Evolutionary conservation across 345 rosid genomes (phyloP), one percentile per base, ranked within the genome.

Genomic region (Diplotaxis tenuifolia): DNA sequence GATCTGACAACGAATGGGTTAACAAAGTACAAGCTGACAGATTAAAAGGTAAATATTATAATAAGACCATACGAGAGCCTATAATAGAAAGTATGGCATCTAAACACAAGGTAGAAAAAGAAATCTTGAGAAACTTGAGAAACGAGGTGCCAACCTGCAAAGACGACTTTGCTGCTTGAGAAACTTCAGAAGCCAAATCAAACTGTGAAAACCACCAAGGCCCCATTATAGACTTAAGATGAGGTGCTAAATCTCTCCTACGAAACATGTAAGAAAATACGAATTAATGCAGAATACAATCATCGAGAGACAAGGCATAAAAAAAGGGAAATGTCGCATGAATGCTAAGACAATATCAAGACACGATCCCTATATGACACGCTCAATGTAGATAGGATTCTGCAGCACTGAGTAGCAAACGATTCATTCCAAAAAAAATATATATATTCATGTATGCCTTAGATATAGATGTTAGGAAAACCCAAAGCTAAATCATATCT

Each of bases 151-250:
- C 76, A 71, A 94, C 98, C 97, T 89, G 93, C 15, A 94, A 82
- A 38, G 98, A 94, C 54, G 76, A 80, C 85, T 89, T 89, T 69
- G 98, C 97, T 75, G 88, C 90, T 73, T 86, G 83, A 74, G 96
- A 83, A 85, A 92, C 96, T 85, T 94, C 97, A 78, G 85, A 80
- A 82, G 67, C 87, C 60, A 86, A 72, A 83, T 94, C 98, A 76
- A 94, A 94, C 80, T 92, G 98, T 49, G 98, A 87, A 84, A 87
- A 86, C 98, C 98, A 94, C 98, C 98, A 94, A 12, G 97, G 97
- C 67, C 98, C 98, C 93, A 94, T 89, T 75, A 94, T 73, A 71
- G 88, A 80, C 80, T 89, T 94, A 74, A 94, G 79, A 76, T 91
- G 95, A 1, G 87, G 93, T 58, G 96, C 97, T 81, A 94, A 81